Evolutionary conservation across 805 yeast genomes (phyloP).

Genomic region (Spathaspora passalidarum): DNA sequence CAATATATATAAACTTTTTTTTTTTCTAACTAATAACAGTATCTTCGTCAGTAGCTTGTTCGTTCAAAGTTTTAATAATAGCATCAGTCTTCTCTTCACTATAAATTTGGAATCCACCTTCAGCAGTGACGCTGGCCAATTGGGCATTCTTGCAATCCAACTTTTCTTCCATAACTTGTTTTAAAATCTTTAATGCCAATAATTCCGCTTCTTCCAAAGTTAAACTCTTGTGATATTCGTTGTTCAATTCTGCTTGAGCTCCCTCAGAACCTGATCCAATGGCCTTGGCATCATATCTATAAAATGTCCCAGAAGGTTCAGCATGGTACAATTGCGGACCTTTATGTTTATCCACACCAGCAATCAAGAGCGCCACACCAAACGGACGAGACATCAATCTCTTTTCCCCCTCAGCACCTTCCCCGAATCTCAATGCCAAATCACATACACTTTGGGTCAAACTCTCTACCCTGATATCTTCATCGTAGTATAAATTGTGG

Average conservation of each 20-base stretch:
- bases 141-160: conserved; percentile 94
- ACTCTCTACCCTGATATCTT: conserved; percentile 86
- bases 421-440: conserved; percentile 93
- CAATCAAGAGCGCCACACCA: conserved; percentile 95
- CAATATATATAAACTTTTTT: conserved; percentile 3
- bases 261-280: conserved; percentile 99
- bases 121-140: conserved; percentile 86
- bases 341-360: conserved; percentile 87
- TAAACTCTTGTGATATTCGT: conserved; percentile 90
- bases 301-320: conserved; percentile 98
- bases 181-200: conserved; percentile 80
- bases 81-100: conserved; percentile 77
- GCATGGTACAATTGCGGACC: conserved; percentile 98
- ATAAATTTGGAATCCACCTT: conserved; percentile 82
- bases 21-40: conserved; percentile 8
- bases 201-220: conserved; percentile 92
- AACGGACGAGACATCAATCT: conserved; percentile 96
- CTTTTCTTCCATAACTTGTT: conserved; percentile 99
- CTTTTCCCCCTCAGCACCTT: conserved; percentile 95
- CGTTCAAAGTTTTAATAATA: conserved; percentile 74
- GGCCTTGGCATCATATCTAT: conserved; percentile 97
- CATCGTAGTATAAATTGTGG: conserved; percentile 88
- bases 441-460: conserved; percentile 97
- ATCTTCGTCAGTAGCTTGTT: conserved; percentile 52
- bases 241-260: conserved; percentile 96